Evolutionary conservation across 139 green algal species (phyloP).

Genomic region (Tetratostichococcus sp.): DNA sequence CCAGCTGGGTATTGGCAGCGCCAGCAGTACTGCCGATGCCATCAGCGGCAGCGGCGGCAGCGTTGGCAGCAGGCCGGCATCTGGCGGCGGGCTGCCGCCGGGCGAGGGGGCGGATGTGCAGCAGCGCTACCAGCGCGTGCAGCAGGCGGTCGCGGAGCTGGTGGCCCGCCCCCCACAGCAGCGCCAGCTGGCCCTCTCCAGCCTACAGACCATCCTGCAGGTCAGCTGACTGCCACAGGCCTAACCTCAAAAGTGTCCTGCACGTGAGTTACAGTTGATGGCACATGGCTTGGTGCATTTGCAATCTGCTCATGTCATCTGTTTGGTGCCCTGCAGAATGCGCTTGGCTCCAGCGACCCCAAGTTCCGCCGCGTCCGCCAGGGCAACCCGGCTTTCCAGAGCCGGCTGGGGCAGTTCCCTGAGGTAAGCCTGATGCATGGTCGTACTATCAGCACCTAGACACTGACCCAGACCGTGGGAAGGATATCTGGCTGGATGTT

Average conservation of each 20-base stretch:
- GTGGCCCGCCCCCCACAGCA: background rate
- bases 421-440: too few species aligned
- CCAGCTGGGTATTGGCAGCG: too few species aligned
- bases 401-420: slow-evolving; percentile 15
- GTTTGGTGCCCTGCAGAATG: slow-evolving; percentile 16
- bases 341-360: slow-evolving; percentile 11
- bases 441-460: too few species aligned
- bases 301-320: too few species aligned
- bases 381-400: slow-evolving; percentile 22
- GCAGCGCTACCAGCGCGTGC: slow-evolving; percentile 5
- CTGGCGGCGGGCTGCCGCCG: too few species aligned
- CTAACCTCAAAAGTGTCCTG: too few species aligned
- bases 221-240: background rate
- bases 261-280: too few species aligned
- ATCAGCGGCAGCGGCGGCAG: too few species aligned
- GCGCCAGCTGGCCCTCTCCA: background rate
- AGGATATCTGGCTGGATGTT: too few species aligned
- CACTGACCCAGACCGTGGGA: too few species aligned
- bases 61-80: slow-evolving; percentile 6
- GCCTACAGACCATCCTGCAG: background rate
- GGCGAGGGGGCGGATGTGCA: background rate
- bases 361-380: slow-evolving; percentile 21
- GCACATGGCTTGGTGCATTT: too few species aligned
- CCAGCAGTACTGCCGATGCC: too few species aligned
- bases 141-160: slow-evolving; percentile 1